These are phyloP conservation scores for Monosporascus cannonballus DNA, from an alignment of 2,329 filamentous ascomycete genomes.

Conservation along the genomic window DNA sequence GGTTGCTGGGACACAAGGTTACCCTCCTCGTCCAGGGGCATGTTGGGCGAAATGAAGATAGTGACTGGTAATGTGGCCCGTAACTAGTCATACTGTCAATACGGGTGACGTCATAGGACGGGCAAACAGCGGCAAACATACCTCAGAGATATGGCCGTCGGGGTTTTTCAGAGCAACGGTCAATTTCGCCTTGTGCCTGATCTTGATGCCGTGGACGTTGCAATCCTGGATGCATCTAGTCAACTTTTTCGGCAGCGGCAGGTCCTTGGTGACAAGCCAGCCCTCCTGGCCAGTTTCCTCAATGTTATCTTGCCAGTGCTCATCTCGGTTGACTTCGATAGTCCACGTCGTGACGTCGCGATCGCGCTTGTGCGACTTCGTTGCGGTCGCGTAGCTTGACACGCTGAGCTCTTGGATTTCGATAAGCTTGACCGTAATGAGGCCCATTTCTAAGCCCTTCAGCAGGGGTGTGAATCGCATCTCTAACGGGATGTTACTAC, in stretches of 20 bases:
- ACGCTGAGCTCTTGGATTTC: constrained; percentile 68
- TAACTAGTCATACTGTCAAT: constrained; percentile 43
- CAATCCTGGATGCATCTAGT: constrained; percentile 84
- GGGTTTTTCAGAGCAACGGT: constrained; percentile 90
- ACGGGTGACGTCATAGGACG: constrained; percentile 5
- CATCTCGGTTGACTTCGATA: constrained; percentile 47
- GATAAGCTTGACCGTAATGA: constrained; percentile 71
- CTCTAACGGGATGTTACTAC: constrained; percentile 76
- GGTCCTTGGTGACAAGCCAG: constrained; percentile 53
- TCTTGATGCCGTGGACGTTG: constrained; percentile 81
- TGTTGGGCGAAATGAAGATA: constrained; percentile 92
- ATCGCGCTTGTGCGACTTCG: constrained; percentile 54
- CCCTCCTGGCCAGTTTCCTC: constrained; percentile 62
- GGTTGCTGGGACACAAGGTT: constrained; percentile 62
- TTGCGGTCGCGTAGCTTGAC: constrained; percentile 38
- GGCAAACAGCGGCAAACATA: constrained; percentile 30
- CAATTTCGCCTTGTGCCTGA: constrained; percentile 88
- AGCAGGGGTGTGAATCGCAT: constrained; percentile 83
- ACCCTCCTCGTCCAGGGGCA: constrained; percentile 83
- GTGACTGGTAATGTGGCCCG: constrained; percentile 86
- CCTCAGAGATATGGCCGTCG: constrained; percentile 89
- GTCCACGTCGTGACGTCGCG: constrained; percentile 58
- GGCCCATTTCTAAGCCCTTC: constrained; percentile 83
- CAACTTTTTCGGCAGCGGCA: constrained; percentile 74
- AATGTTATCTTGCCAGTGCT: constrained; percentile 65